phyloP scores from a whole-genome alignment of 192 early-diverging fungal genomes.

The Mortierella claussenii region DNA sequence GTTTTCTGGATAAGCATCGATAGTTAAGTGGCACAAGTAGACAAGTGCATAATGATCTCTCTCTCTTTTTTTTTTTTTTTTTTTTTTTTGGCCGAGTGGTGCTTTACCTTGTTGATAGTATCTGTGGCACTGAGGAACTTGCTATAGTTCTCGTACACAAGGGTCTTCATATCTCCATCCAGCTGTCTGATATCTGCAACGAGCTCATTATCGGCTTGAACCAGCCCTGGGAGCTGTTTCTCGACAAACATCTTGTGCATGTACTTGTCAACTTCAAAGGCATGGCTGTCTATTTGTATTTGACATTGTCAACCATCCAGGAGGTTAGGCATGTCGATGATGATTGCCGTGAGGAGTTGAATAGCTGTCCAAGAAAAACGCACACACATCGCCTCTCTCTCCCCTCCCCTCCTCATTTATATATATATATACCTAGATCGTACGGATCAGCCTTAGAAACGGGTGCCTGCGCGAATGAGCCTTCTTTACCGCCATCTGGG shows the following conservation, averaged over 20 bases:
- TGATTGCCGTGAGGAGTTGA: no score
- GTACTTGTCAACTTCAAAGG: conserved; percentile 83
- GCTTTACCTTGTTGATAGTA: conserved; percentile 84
- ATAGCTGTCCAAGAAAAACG: no score
- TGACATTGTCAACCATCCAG: no score
- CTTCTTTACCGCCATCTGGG: conserved; percentile 20
- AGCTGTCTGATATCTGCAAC: conserved; percentile 86
- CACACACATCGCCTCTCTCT: no score
- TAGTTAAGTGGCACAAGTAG: no score
- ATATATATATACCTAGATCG: conserved; percentile 69
- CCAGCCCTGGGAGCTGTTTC: conserved; percentile 71
- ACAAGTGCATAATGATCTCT: no score
- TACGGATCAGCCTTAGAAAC: conserved; percentile 65
- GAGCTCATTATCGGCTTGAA: conserved; percentile 81
- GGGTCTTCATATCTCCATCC: conserved; percentile 96
- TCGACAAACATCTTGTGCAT: conserved; percentile 80
- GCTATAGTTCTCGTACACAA: conserved; percentile 99
- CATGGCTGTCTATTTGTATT: conserved; percentile 64
- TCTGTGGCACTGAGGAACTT: conserved; percentile 97
- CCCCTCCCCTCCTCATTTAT: no score
- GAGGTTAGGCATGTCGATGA: no score
- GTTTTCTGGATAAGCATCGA: no score
- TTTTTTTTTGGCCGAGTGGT: no score
- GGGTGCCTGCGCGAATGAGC: conserved; percentile 34
- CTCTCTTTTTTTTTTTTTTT: no score